These are phyloP conservation scores for Cenchrus americanus DNA, from an alignment of 176 grass and related monocot species.

Conservation along the genomic window DNA sequence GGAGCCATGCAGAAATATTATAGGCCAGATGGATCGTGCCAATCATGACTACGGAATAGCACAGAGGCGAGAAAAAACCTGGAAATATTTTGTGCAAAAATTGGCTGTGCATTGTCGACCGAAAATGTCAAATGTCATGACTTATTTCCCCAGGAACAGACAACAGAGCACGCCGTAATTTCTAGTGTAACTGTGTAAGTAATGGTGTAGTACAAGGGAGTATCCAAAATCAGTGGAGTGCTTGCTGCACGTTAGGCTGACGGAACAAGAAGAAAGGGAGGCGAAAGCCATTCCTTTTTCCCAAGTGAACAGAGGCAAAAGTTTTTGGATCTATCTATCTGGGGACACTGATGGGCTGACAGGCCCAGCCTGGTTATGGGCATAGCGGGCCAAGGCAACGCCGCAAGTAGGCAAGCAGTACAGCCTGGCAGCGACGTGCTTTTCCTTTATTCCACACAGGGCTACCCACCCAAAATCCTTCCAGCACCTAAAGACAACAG, in stretches of 20 bases:
- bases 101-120: not conserved
- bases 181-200: not conserved
- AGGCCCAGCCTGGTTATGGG: conserved; percentile 13
- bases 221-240: not conserved
- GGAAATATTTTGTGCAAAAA: not conserved
- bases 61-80: not conserved
- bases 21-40: not conserved
- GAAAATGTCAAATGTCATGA: not conserved
- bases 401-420: not conserved
- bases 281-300: not conserved
- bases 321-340: not conserved
- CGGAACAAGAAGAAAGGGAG: not conserved
- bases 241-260: not conserved
- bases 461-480: not conserved
- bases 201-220: not conserved
- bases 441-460: not conserved
- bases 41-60: not conserved
- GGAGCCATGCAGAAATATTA: not conserved
- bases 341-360: not conserved
- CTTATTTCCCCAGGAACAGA: not conserved
- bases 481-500: not conserved
- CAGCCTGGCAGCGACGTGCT: not conserved
- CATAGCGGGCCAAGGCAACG: not conserved
- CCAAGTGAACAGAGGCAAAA: not conserved
- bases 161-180: not conserved